Evolutionary conservation across 345 rosid genomes (phyloP).

Genomic region (Firmiana major): DNA sequence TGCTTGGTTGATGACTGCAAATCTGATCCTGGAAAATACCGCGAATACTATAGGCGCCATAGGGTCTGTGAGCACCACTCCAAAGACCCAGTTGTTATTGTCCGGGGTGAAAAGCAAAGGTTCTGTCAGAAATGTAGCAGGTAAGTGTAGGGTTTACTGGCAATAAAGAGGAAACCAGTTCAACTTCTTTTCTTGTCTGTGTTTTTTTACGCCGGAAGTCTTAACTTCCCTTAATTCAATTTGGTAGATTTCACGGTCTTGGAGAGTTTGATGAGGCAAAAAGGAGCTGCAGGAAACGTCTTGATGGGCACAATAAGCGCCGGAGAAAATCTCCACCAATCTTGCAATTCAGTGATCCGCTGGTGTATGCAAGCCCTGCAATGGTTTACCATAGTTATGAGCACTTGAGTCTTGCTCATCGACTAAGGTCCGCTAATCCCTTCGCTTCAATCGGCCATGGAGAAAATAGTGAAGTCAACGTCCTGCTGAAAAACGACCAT

Average conservation of each 20-base stretch:
- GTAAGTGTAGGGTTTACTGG: not conserved
- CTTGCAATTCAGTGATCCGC: not conserved
- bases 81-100: not conserved
- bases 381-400: not conserved
- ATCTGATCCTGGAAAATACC: not conserved
- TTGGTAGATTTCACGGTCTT: constrained; percentile 27
- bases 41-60: not conserved
- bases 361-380: not conserved
- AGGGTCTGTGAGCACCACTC: not conserved
- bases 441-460: not conserved
- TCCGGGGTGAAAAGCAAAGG: not conserved
- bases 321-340: constrained; percentile 28
- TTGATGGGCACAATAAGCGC: constrained; percentile 38
- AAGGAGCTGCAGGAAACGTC: constrained; percentile 42
- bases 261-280: constrained; percentile 39
- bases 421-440: not conserved
- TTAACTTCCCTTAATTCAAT: not conserved
- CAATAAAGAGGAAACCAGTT: not conserved
- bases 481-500: not conserved
- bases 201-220: not conserved
- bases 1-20: constrained; percentile 3
- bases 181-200: not conserved
- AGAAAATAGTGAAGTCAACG: not conserved
- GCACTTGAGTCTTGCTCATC: not conserved
- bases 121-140: not conserved